Conservation (phyloP, 139 green algal species). For the Coelastrella sp. region DNA sequence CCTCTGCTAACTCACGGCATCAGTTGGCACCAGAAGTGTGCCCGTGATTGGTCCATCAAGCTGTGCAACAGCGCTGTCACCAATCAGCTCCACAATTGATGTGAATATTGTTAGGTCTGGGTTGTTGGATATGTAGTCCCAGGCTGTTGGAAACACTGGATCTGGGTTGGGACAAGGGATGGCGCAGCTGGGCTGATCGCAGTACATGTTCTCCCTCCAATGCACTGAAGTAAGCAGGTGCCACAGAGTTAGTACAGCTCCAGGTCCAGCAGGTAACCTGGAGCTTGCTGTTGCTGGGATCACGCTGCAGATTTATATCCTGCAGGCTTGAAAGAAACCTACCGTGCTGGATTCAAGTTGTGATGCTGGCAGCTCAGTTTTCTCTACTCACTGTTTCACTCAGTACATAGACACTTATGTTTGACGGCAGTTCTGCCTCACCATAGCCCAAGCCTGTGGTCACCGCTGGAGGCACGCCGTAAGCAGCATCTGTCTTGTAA, state of each 20-base stretch:
- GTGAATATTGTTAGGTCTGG: slow-evolving; percentile 12
- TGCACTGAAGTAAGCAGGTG: not conserved
- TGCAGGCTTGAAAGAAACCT: no score
- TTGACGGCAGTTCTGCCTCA: not conserved
- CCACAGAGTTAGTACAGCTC: not conserved
- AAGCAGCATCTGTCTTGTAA: not conserved
- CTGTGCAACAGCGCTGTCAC: not conserved
- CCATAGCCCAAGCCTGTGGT: not conserved
- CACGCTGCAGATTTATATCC: no score
- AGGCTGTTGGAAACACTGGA: slow-evolving; percentile 2
- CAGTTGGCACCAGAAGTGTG: slow-evolving; percentile 10
- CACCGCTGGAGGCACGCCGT: not conserved
- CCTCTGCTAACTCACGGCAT: not conserved
- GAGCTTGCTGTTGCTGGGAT: no score
- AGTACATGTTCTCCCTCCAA: slow-evolving; percentile 3
- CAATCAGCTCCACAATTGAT: not conserved
- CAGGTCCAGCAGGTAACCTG: no score
- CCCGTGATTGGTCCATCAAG: not conserved
- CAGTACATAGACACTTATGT: no score
- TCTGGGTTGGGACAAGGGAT: slow-evolving; percentile 1
- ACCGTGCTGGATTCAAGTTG: no score
- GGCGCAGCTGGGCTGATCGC: not conserved
- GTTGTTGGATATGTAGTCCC: slow-evolving; percentile 17
- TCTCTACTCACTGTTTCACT: no score
- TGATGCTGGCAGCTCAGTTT: no score